Evolutionary conservation across 2,329 filamentous ascomycete species (phyloP).

Genomic region (Stemphylium beticola): DNA sequence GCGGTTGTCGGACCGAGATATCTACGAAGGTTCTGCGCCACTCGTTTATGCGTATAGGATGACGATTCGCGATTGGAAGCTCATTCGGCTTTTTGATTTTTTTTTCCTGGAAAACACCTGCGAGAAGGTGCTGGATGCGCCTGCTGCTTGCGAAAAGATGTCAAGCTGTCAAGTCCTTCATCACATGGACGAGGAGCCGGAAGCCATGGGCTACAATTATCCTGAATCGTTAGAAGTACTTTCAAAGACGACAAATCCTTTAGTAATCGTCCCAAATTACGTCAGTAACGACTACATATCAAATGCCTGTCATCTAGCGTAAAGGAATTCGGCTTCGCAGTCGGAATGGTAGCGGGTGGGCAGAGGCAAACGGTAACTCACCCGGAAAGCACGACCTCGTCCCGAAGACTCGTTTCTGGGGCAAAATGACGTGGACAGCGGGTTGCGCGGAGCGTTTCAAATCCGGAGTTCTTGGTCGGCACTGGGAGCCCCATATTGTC

Average conservation of each 20-base stretch:
- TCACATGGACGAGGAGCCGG: no score
- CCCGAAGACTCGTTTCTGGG: neutral
- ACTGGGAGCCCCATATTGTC: slow-evolving; percentile 1
- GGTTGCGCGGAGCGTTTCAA: neutral
- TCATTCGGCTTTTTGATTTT: no score
- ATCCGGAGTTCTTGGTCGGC: neutral
- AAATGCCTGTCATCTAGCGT: neutral
- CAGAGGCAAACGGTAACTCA: neutral
- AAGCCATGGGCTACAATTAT: no score
- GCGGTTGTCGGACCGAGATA: neutral
- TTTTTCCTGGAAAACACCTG: no score
- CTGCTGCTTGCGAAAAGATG: no score
- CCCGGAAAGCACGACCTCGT: neutral
- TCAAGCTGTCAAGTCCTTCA: no score
- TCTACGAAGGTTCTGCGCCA: neutral
- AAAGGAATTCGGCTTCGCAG: no score
- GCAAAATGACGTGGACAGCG: neutral
- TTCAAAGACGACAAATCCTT: no score
- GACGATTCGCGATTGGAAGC: neutral
- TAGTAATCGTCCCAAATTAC: neutral
- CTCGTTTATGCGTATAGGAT: neutral
- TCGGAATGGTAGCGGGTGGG: neutral
- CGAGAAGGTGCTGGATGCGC: no score
- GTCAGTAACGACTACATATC: neutral
- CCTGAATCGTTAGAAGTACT: no score